Evolutionary conservation across 768 basidiomycete genomes (phyloP), one percentile per base, ranked within the genome.

Genomic region (Podaxis sp.): DNA sequence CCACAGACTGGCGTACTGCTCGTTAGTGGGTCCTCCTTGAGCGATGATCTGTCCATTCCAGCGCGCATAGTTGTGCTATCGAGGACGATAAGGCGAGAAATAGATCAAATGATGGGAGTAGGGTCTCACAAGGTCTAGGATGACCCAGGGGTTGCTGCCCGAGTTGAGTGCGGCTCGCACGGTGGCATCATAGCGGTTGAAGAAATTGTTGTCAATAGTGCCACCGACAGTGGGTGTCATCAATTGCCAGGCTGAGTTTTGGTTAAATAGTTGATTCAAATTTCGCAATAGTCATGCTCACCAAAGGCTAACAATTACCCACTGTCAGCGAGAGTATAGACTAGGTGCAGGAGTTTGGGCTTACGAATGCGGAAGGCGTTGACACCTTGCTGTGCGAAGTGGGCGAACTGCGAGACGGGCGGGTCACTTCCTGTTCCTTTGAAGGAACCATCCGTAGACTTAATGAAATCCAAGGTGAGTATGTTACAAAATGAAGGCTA

Each of bases 21-120:
- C 79, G 63, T 87, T 75, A 39, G 79, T 76, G 1, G 87, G 85
- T 15, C 85, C 84, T 36, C 85, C 87, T 69, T 86, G 84, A 2
- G 80, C 81, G 36, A 87, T 80, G 46, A 88, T 80, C 68, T 70
- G 68, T 15, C 81, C 81, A 64, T 86, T 84, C 81, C 82, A 85
- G 51, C 85, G 77, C 9, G 82, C 85, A 66, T 86, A 86, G 74
- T 86, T 86, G 73, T 86, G 85, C 76, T 80, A 44, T 39, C 12
- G 13, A 33, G 46, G 59, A n/a, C 6, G 15, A 46, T 52, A 1
- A 55, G 12, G 2, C 49, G 9, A 3, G 22, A 13, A 8, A 8
- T 15, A 17, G 3, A 11, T 24, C 12, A 28, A 2, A 24, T 11
- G 12, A 51, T 42, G 22, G 39, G 39, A 7, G 3, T 6, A 24